Conservation (phyloP, 1,284 basidiomycete genomes). For the Apiotrichum domesticum region DNA sequence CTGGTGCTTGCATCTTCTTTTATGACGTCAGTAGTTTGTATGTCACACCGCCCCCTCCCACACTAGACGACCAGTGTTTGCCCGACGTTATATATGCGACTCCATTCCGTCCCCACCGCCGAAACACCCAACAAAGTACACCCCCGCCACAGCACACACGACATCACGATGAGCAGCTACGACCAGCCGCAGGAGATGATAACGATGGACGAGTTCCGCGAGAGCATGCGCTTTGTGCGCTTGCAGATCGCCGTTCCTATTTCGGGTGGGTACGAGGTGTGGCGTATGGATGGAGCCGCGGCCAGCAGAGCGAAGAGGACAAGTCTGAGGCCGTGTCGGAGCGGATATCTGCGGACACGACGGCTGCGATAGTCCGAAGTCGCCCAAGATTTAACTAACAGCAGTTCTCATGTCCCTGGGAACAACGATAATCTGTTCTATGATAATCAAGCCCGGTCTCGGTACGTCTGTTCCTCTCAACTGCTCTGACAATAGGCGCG, state of each 20-base stretch:
- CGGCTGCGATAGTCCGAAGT: too few species aligned
- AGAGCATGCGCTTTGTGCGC: constrained; percentile 48
- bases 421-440: constrained; percentile 38
- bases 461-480: constrained; percentile 18
- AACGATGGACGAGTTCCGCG: constrained; percentile 40
- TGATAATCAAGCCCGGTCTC: constrained; percentile 44
- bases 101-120: too few species aligned
- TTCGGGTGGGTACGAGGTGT: constrained; percentile 46
- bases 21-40: too few species aligned
- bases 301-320: not conserved
- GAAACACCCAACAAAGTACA: too few species aligned
- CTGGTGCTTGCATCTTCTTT: too few species aligned
- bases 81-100: too few species aligned
- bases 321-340: too few species aligned
- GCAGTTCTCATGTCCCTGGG: constrained; percentile 39
- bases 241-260: constrained; percentile 72
- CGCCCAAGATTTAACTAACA: too few species aligned
- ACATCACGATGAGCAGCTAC: constrained; percentile 26
- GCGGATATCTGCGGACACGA: too few species aligned
- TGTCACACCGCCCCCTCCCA: too few species aligned
- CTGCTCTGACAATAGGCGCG: constrained; percentile 44
- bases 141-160: not conserved
- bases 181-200: constrained; percentile 39
- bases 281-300: not conserved
- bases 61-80: too few species aligned